phyloP scores from a whole-genome alignment of 2,329 filamentous ascomycete genomes.

The Penicillium rolfsii region DNA sequence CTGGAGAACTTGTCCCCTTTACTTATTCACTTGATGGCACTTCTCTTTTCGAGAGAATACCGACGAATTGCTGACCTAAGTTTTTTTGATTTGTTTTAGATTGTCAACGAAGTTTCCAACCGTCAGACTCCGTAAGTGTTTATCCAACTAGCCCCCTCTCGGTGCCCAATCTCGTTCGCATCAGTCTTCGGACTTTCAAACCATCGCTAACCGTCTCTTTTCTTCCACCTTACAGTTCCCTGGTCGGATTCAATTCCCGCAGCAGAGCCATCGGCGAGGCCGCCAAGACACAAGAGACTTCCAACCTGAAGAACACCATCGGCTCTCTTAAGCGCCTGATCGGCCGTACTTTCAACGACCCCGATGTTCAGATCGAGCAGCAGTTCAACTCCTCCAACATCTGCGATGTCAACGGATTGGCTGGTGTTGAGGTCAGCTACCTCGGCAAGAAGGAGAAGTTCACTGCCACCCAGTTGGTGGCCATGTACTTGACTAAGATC shows the following conservation, averaged over 20 bases:
- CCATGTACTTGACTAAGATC: slow-evolving; percentile 96
- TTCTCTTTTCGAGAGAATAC: not conserved
- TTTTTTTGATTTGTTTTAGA: slow-evolving; percentile 57
- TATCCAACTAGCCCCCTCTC: not conserved
- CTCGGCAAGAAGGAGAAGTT: slow-evolving; percentile 94
- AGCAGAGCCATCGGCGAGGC: slow-evolving; percentile 90
- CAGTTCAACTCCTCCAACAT: slow-evolving; percentile 84
- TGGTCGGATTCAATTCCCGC: slow-evolving; percentile 95
- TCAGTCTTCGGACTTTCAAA: slow-evolving; percentile 22
- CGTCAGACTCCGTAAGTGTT: slow-evolving; percentile 88
- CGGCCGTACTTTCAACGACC: slow-evolving; percentile 83
- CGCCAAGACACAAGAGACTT: slow-evolving; percentile 98
- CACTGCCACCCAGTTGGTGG: slow-evolving; percentile 88
- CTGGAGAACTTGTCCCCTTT: slow-evolving; percentile 15
- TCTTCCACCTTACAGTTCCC: slow-evolving; percentile 61
- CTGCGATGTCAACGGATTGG: slow-evolving; percentile 89
- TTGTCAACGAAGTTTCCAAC: slow-evolving; percentile 99
- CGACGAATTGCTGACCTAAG: slow-evolving; percentile 15
- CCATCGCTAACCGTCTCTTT: slow-evolving; percentile 9
- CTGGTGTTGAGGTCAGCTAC: slow-evolving; percentile 91
- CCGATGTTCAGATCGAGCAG: slow-evolving; percentile 91
- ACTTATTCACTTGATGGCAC: slow-evolving; percentile 3
- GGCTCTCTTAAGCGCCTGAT: slow-evolving; percentile 87
- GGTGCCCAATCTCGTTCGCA: slow-evolving; percentile 20
- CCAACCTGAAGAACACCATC: slow-evolving; percentile 99